Evolutionary conservation across 2,329 filamentous ascomycete genomes (phyloP), one percentile per base, ranked within the genome.

Genomic region (Fusarium sp.): DNA sequence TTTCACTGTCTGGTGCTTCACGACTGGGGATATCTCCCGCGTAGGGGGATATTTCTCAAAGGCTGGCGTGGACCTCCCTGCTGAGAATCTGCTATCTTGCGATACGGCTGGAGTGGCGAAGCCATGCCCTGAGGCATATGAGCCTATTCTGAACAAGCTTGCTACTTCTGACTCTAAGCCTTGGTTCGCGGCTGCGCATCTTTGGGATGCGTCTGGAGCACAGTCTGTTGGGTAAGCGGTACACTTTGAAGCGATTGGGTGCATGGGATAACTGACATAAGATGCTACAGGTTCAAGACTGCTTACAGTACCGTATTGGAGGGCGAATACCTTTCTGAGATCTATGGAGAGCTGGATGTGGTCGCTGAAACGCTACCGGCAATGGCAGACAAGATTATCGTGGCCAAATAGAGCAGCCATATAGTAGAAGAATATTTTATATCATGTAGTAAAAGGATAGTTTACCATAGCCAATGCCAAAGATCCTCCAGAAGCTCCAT

Each of bases 81-180:
- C 47, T 35, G 57, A 42, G 29, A 60, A 60, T 7, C 7, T 60
- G 4, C 22, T 44, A 1, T 54, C 57, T 5, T 54, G 57, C 5
- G 57, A 60, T 3, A 54, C 29, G 14, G 22, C 17, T 5, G 38
- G 57, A 22, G 29, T 54, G 6, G 57, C 57, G 1, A 60, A 60
- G n/a, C 47, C 38, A 17, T 54, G 29, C 13, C 47, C 46, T 10
- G 57, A 54, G n/a, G 38, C 57, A 20, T 60, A 60, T 54, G 15
- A 9, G 1, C 57, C 47, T 29, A 27, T 60, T 5, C 9, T 54
- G 2, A 54, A 60, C 2, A 60, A 17, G 38, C 18, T 54, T 4
- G 36, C 47, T 6, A 20, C 38, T 22, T 20, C 33, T 36, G 22
- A 13, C 1, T 18, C 18, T 1, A 54, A 54, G 31, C 47, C 47